Conservation (phyloP, 129 eudicot genomes). For the carrot (Daucus carota) region DNA sequence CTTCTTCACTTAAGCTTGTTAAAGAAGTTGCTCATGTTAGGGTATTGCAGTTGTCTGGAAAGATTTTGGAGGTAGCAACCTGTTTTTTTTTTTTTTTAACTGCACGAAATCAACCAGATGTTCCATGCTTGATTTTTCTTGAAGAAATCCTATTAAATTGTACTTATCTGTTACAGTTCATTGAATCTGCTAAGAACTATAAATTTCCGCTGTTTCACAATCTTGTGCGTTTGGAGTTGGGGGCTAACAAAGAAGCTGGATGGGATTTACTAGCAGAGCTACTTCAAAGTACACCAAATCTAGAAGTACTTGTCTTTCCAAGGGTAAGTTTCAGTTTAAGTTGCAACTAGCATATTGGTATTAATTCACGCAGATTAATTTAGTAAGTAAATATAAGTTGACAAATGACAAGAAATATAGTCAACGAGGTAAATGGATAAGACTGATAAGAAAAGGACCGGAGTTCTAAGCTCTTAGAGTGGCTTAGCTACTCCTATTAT, state of each 20-base stretch:
- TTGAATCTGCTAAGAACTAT: not conserved
- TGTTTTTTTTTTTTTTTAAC: not conserved
- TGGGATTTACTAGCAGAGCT: not conserved
- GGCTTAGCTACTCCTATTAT: not conserved
- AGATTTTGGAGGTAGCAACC: conserved; percentile 4
- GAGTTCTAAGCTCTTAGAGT: not conserved
- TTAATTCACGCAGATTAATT: not conserved
- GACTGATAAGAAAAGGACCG: not conserved
- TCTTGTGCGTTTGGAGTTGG: conserved; percentile 9
- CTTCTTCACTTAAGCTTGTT: conserved; percentile 6
- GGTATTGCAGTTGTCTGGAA: conserved; percentile 6
- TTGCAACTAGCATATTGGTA: not conserved
- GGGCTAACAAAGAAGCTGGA: conserved; percentile 10
- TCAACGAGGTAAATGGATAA: too few relatives aligned
- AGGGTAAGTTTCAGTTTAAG: conserved; percentile 1
- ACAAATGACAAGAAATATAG: too few relatives aligned
- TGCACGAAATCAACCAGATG: not conserved
- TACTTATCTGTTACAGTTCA: not conserved
- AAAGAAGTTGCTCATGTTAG: not conserved
- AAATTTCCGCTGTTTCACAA: not conserved
- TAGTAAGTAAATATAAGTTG: not conserved
- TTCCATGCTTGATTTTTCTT: not conserved
- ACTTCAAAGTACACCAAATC: conserved; percentile 1
- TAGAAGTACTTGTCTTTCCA: conserved; percentile 1
- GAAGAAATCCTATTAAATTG: not conserved